Base-by-base conservation (phyloP, 2,329 filamentous ascomycete genomes). In the Apiospora malaysiana region DNA sequence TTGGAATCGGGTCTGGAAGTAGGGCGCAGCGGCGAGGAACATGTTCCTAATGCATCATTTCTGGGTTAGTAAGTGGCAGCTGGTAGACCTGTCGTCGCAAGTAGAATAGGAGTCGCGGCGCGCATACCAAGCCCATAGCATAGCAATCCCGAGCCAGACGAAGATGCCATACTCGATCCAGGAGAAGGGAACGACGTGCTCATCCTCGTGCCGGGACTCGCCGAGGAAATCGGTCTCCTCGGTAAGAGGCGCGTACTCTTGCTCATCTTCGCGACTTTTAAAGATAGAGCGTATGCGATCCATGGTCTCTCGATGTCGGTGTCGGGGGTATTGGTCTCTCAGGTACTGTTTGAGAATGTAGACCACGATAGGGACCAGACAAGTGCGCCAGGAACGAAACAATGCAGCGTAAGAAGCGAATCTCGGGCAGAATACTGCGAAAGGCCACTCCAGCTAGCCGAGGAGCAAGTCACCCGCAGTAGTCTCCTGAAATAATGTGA, bases 101-200 rank as follows among this genome's bases (percentile, higher is more conserved):
- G 21, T 14, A 25, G 9, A 21, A 46, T 10, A 45, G 21, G 21
- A 18, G 42, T 45, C 2, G 32, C 25, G 23, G 40, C 32, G 71
- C 67, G 77, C 89, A 76, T 88, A 97, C 95, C 95, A 98, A 70
- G 95, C 94, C 95, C 95, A 98, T 63, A 98, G 87, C 96, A 98
- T 98, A 69, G 95, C 93, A 70, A 97, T 87, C 68, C 96, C 96
- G 37, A 98, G 85, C 68, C 97, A 84, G 70, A 92, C 85, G 81
- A 98, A 98, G 78, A 97, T 91, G 76, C 83, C 84, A 82, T 98
- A 99, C 80, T 97, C 93, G 46, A 93, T 78, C 90, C 93, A 94
- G 73, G 94, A 97, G 83, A 97, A 97, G 23, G 86, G 85, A 45
- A 83, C 77, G 46, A 84, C 83, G 21, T 83, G 77, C 37, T 75